Conservation (phyloP, 75 land plant species). For the Ceratopteris richardii region DNA sequence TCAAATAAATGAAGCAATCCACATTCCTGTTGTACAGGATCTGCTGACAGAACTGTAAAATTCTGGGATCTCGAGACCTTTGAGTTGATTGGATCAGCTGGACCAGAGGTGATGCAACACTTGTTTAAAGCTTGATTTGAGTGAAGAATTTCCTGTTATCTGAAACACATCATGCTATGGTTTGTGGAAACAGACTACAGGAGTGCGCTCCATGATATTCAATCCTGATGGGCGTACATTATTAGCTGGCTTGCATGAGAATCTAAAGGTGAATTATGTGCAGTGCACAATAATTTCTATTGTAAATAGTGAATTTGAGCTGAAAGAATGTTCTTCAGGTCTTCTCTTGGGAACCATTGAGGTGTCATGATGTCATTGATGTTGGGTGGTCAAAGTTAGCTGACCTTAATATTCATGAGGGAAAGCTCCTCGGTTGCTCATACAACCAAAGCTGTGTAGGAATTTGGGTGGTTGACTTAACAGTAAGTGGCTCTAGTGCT, state of each 20-base stretch:
- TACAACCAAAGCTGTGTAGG: slow-evolving; percentile 84
- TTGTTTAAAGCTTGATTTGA: background rate
- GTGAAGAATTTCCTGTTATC: background rate
- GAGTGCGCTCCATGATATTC: slow-evolving; percentile 73
- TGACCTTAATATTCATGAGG: slow-evolving; percentile 84
- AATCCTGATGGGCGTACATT: slow-evolving; percentile 90
- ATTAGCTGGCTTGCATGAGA: slow-evolving; percentile 71
- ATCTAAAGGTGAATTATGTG: slow-evolving; percentile 45
- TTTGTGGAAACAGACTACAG: slow-evolving; percentile 40
- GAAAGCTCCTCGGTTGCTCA: slow-evolving; percentile 91
- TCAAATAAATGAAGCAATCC: no score
- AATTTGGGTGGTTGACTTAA: slow-evolving; percentile 85
- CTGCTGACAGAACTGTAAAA: slow-evolving; percentile 77
- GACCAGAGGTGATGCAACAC: slow-evolving; percentile 84
- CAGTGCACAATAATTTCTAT: background rate
- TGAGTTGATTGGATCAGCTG: slow-evolving; percentile 85
- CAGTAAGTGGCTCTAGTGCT: slow-evolving; percentile 29
- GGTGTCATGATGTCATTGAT: slow-evolving; percentile 82
- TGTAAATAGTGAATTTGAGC: background rate
- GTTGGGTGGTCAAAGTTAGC: slow-evolving; percentile 82
- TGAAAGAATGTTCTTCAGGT: slow-evolving; percentile 36
- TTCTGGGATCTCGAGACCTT: slow-evolving; percentile 95
- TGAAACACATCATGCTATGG: background rate
- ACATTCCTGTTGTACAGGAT: slow-evolving; percentile 38
- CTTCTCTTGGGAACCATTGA: slow-evolving; percentile 89